Conservation (phyloP, 2,329 filamentous ascomycete species). For the Periconia macrospinosa region DNA sequence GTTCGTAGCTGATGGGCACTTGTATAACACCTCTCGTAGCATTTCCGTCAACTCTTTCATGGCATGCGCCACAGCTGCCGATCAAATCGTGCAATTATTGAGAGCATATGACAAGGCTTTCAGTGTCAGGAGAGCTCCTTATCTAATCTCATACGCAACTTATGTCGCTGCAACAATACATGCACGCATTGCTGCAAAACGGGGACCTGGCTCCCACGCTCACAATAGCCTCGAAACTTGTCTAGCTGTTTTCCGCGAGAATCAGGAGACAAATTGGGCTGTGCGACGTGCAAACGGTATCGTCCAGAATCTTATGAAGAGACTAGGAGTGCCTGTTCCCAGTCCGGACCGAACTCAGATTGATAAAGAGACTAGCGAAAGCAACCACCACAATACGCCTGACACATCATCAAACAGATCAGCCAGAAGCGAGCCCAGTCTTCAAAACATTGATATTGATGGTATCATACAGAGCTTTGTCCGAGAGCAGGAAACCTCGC, state of each 20-base stretch:
- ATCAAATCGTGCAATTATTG: slow-evolving; percentile 49
- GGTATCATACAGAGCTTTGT: slow-evolving; percentile 49
- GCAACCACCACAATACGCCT: slow-evolving; percentile 6
- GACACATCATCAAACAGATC: slow-evolving; percentile 12
- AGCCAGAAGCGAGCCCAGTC: slow-evolving; percentile 14
- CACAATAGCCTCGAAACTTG: slow-evolving; percentile 46
- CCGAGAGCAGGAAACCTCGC: slow-evolving; percentile 30
- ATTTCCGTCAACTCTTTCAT: slow-evolving; percentile 49
- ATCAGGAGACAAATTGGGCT: slow-evolving; percentile 55
- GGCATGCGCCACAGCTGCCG: slow-evolving; percentile 52
- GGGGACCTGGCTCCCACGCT: slow-evolving; percentile 42
- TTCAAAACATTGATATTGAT: slow-evolving; percentile 45
- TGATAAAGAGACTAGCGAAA: slow-evolving; percentile 9
- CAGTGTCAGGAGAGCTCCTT: slow-evolving; percentile 52
- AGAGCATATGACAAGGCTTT: slow-evolving; percentile 51
- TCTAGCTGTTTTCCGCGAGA: slow-evolving; percentile 51
- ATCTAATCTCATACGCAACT: slow-evolving; percentile 59
- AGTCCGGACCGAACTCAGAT: slow-evolving; percentile 19
- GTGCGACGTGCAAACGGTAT: slow-evolving; percentile 51
- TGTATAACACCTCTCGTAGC: slow-evolving; percentile 46
- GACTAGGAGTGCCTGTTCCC: slow-evolving; percentile 36
- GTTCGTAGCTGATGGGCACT: slow-evolving; percentile 55
- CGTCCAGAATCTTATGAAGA: slow-evolving; percentile 51
- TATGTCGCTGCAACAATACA: slow-evolving; percentile 59
- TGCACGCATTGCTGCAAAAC: slow-evolving; percentile 53